These are phyloP conservation scores for Tetragonia tetragonoides DNA, from an alignment of 148 eudicot genomes.

Conservation along the genomic window DNA sequence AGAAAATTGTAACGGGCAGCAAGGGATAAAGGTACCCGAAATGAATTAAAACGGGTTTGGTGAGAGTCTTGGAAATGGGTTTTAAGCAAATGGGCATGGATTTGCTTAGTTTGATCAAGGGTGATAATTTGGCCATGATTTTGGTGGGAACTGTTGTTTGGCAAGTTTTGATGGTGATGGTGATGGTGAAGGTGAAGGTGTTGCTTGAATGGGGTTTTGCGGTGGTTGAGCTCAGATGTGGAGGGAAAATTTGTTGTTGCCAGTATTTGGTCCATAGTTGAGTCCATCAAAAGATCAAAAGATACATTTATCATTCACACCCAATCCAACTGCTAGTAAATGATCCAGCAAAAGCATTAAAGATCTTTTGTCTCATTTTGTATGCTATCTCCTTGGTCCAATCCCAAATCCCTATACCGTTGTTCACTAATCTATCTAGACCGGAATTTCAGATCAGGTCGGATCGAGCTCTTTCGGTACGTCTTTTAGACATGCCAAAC, in stretches of 20 bases:
- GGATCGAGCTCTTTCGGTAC: too few relatives aligned
- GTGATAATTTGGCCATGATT: slow-evolving; percentile 20
- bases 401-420: too few relatives aligned
- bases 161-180: not conserved
- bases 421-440: too few relatives aligned
- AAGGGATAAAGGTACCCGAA: slow-evolving; percentile 14
- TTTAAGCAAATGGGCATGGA: slow-evolving; percentile 33
- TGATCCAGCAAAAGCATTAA: too few relatives aligned
- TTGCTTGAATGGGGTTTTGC: not conserved
- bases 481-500: too few relatives aligned
- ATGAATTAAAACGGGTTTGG: not conserved
- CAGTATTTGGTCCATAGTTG: slow-evolving; percentile 5
- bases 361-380: too few relatives aligned
- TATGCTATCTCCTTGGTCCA: too few relatives aligned
- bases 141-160: not conserved
- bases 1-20: slow-evolving; percentile 35
- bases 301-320: too few relatives aligned
- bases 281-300: too few relatives aligned
- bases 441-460: too few relatives aligned
- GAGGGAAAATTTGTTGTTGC: slow-evolving; percentile 20
- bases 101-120: slow-evolving; percentile 25
- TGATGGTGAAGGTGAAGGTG: not conserved
- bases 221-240: slow-evolving; percentile 3
- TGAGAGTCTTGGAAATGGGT: slow-evolving; percentile 24
- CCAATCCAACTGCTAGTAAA: too few relatives aligned